Evolutionary conservation across 768 basidiomycete genomes (phyloP), one percentile per base, ranked within the genome.

Genomic region (Neoboletus magnificus): DNA sequence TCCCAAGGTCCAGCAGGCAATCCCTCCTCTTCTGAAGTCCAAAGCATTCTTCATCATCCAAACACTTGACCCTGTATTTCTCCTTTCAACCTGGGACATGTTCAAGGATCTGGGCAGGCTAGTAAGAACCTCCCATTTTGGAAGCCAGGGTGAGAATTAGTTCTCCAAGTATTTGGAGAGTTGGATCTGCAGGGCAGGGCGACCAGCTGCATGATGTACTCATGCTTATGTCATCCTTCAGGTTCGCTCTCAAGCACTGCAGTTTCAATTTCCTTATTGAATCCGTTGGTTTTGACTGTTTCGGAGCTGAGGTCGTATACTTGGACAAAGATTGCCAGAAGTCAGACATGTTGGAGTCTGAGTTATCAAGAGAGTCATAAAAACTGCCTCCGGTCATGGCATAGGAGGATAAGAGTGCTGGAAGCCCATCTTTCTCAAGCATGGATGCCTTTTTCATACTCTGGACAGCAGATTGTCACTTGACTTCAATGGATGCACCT

Each of bases 1-100:
- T 20, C 88, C 89, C 27, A 89, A 60, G 78, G 76, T 74, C 73
- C 89, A 91, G 7, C 72, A 79, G 22, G 70, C 76, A 91, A 91
- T n/a, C 73, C 83, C 2, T 27, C 27, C 27, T 27, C 27, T 27
- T 27, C 27, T 5, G 27, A 27, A 27, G 27, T 27, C 27, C 27
- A 27, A 27, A 27, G 8, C 70, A 56, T 54, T 71, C 66, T 41
- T 70, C 57, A 4, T 75, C 77, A 54, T 89, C 88, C 58, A 89
- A 72, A 70, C 80, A 91, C n/a, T 73, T 68, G 7, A 88, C 72
- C 23, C 58, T 64, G 66, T 89, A 92, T 62, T 73, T 79, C 53
- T 77, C 76, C 37, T 69, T 65, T n/a, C 68, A 62, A 20, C 43
- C 66, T 3, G 70, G 67, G 23, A 81, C 53, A 61, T 84, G 88